Percentiles rank a stretch among this genome's conserved stretches.
Conservation (phyloP, 257 asterid genomes). For the Dorcoceras hygrometricum region DNA sequence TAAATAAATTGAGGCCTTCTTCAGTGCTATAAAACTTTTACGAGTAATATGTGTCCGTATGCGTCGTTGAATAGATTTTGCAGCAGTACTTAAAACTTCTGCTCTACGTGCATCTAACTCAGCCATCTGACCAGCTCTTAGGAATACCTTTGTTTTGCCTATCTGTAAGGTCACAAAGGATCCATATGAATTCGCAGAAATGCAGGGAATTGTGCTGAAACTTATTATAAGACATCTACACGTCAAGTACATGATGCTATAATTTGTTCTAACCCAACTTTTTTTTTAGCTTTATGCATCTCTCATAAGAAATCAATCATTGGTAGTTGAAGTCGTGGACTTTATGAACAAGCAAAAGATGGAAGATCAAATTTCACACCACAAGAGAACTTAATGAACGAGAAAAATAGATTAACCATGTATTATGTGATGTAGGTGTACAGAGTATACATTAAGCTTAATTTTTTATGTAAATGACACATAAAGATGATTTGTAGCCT, state of each 20-base stretch:
- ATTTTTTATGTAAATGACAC: neutral
- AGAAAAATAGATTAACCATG: neutral
- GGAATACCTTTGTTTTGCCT: slow-evolving; percentile 95
- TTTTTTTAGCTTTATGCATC: neutral
- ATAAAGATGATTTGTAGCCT: slow-evolving; percentile 15
- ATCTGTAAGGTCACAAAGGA: slow-evolving; percentile 47
- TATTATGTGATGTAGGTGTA: slow-evolving; percentile 19
- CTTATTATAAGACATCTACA: slow-evolving; percentile 7
- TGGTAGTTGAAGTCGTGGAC: slow-evolving; percentile 1
- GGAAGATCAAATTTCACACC: slow-evolving; percentile 4
- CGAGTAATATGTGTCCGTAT: slow-evolving; percentile 79
- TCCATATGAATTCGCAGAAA: slow-evolving; percentile 17
- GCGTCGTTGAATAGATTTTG: slow-evolving; percentile 77
- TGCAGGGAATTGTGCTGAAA: slow-evolving; percentile 11
- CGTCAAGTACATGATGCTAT: slow-evolving; percentile 2
- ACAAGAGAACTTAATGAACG: slow-evolving; percentile 17
- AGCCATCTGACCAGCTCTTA: slow-evolving; percentile 99
- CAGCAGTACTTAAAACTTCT: slow-evolving; percentile 85
- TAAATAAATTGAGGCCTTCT: slow-evolving; percentile 60
- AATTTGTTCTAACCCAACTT: neutral
- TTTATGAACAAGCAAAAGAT: slow-evolving; percentile 4
- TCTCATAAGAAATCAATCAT: neutral
- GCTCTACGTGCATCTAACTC: slow-evolving; percentile 93
- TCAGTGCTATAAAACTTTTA: slow-evolving; percentile 55
- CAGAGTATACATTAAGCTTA: slow-evolving; percentile 6